phyloP scores from a whole-genome alignment of 352 stramenopile species.

The Phytophthora brassicae region DNA sequence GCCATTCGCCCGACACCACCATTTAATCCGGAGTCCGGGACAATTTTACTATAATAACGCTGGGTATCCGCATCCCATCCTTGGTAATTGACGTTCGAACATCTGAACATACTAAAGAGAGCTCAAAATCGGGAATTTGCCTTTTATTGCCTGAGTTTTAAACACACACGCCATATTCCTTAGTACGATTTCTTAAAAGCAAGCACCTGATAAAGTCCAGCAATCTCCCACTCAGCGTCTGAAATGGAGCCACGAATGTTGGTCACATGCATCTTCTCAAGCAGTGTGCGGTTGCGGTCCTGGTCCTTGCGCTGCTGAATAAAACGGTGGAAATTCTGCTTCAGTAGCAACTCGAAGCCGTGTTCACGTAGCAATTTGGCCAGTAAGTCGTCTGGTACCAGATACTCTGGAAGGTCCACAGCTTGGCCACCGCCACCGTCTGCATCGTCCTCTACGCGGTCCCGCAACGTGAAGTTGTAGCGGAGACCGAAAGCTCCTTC shows the following conservation, averaged over 20 bases:
- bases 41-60: too few relatives aligned
- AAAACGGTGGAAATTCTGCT: slow-evolving; percentile 88
- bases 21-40: too few relatives aligned
- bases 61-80: too few relatives aligned
- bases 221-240: slow-evolving; percentile 87
- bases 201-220: slow-evolving; percentile 83
- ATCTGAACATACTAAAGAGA: too few relatives aligned
- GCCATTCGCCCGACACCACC: too few relatives aligned
- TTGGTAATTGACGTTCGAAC: too few relatives aligned
- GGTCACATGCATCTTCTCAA: slow-evolving; percentile 88
- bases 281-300: slow-evolving; percentile 63
- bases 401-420: slow-evolving; percentile 90
- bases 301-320: slow-evolving; percentile 74
- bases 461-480: slow-evolving; percentile 91
- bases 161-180: neutral
- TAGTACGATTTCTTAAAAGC: slow-evolving; percentile 86
- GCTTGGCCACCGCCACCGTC: slow-evolving; percentile 57
- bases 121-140: too few relatives aligned
- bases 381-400: slow-evolving; percentile 86
- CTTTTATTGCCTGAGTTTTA: neutral
- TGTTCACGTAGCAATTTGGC: slow-evolving; percentile 62
- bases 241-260: slow-evolving; percentile 85
- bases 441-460: slow-evolving; percentile 60
- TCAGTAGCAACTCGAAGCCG: slow-evolving; percentile 78
- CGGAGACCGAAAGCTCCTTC: slow-evolving; percentile 80